Base-by-base conservation (phyloP, 2,329 filamentous ascomycete genomes). In the Trichoderma aggressivum region DNA sequence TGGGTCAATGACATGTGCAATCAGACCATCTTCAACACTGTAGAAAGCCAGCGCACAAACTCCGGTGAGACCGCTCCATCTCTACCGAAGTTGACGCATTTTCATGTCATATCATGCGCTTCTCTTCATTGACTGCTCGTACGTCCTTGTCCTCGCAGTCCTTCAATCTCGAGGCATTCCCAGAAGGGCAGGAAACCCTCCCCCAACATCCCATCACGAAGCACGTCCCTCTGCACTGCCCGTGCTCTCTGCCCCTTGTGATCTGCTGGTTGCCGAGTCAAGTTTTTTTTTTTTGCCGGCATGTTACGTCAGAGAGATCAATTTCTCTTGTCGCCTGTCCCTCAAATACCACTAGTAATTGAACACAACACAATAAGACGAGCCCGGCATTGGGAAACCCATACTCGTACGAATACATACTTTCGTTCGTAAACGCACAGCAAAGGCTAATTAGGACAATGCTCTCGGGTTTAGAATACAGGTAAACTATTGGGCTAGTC, bases 191-290 rank as follows among this genome's bases (percentile, higher is more conserved):
- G 56, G 39, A 69, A 69, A 21, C 4, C 26, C 18, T 10, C 39
- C 64, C 26, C 36, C 55, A 50, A 36, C 56, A 60, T 30, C 43
- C 56, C 56, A 69, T 61, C 65, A 36, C 39, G 26, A 14, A 53
- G 65, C 65, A 69, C 65, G 65, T 69, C 28, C 65, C 65, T 58
- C 65, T 43, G 21, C 56, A 60, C n/a, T 36, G 65, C 65, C 65
- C 65, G 65, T 69, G 65, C 65, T 68, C 12, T 56, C 55, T 56
- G 39, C 65, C 65, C 65, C 65, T 69, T 69, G 65, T 69, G 65
- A 69, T 69, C 65, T 69, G 56, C 65, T 69, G 36, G 65, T 50
- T 69, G 65, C 65, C 65, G 56, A 69, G 65, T 69, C 26, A 69
- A 14, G 39, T 26, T 28, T 28, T 28, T 66, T 26, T 28, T 28